Percentiles rank a stretch among this genome's conserved stretches.
Evolutionary conservation across 805 yeast species (phyloP).

Genomic region (Starmerella gropengiesseri): DNA sequence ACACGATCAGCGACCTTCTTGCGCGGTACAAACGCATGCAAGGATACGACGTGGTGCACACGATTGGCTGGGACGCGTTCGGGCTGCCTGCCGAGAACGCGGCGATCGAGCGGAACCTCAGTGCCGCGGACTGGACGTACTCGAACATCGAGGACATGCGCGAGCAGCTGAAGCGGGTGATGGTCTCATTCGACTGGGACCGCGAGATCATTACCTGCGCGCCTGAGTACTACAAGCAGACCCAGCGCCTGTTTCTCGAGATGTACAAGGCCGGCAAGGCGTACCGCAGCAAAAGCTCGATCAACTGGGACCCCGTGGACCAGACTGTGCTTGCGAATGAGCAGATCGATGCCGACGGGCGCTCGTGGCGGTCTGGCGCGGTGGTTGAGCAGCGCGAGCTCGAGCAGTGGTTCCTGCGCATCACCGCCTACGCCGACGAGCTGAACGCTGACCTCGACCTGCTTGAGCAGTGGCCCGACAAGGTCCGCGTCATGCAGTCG

Average conservation of each 20-base stretch:
- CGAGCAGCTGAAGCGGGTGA: slow-evolving; percentile 63
- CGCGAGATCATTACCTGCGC: slow-evolving; percentile 76
- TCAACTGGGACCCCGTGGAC: slow-evolving; percentile 97
- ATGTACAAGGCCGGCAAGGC: slow-evolving; percentile 70
- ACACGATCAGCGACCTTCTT: slow-evolving; percentile 76
- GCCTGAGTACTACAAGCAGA: slow-evolving; percentile 84
- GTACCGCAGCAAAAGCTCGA: slow-evolving; percentile 73
- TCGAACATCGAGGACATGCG: slow-evolving; percentile 78
- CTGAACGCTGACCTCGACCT: slow-evolving; percentile 52
- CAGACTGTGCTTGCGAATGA: slow-evolving; percentile 91
- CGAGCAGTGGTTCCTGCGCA: slow-evolving; percentile 89
- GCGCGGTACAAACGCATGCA: slow-evolving; percentile 66
- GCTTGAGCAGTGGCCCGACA: slow-evolving; percentile 72
- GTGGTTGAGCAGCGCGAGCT: slow-evolving; percentile 69
- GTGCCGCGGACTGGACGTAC: slow-evolving; percentile 76
- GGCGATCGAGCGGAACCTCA: slow-evolving; percentile 72
- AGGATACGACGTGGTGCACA: slow-evolving; percentile 75
- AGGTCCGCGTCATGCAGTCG: slow-evolving; percentile 80
- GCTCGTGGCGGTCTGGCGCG: slow-evolving; percentile 97
- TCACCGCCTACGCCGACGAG: slow-evolving; percentile 66
- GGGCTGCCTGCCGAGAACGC: slow-evolving; percentile 98
- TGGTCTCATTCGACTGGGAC: slow-evolving; percentile 89
- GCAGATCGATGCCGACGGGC: slow-evolving; percentile 84
- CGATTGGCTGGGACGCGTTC: slow-evolving; percentile 99
- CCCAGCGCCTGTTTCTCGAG: slow-evolving; percentile 73